Percentiles rank a stretch among this genome's conserved stretches.
Conservation (phyloP, 2,329 filamentous ascomycete species). For the Kalmusia sp. region DNA sequence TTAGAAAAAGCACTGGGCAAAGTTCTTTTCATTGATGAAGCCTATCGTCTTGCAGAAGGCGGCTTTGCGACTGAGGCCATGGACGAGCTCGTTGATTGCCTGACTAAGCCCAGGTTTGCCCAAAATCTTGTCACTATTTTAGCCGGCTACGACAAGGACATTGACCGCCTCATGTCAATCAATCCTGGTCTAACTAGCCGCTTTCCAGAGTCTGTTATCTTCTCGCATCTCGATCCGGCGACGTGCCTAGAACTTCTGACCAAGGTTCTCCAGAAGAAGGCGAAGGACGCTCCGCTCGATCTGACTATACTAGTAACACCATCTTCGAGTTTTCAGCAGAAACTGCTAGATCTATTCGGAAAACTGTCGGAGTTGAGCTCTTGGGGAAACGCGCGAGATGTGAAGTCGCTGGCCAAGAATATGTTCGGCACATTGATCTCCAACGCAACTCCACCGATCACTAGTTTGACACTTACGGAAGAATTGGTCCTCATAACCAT, state of each 20-base stretch:
- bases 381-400: constrained; percentile 71
- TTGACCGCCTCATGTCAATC: constrained; percentile 66
- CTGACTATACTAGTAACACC: constrained; percentile 30
- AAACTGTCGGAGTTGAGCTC: constrained; percentile 52
- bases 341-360: constrained; percentile 46
- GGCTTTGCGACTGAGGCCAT: constrained; percentile 64
- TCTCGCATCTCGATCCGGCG: constrained; percentile 49
- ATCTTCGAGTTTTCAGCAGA: constrained; percentile 15
- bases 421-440: constrained; percentile 55
- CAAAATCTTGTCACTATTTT: constrained; percentile 71
- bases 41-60: constrained; percentile 68
- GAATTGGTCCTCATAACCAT: constrained; percentile 31
- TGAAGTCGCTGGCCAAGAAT: constrained; percentile 60
- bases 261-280: constrained; percentile 44
- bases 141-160: constrained; percentile 72
- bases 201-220: constrained; percentile 68
- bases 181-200: constrained; percentile 71
- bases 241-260: constrained; percentile 49
- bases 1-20: constrained; percentile 69
- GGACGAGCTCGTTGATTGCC: constrained; percentile 59
- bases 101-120: constrained; percentile 65
- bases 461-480: constrained; percentile 28
- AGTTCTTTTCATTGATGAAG: constrained; percentile 76
- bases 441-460: constrained; percentile 21
- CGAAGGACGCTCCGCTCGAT: constrained; percentile 40